Evolutionary conservation across 345 rosid species (phyloP).

Genomic region (Pistacia atlantica): DNA sequence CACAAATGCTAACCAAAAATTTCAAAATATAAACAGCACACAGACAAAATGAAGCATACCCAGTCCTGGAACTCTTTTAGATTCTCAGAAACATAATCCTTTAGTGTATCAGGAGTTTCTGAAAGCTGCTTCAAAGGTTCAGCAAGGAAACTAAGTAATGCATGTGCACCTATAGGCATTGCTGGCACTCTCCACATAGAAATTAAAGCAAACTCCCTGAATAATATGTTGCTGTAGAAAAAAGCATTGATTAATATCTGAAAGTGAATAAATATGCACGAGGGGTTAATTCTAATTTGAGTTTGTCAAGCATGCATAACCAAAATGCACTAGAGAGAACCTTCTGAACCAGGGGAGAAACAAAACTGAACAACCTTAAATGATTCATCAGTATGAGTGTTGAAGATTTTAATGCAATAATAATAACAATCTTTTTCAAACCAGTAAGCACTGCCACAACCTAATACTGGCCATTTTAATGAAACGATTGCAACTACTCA

Average conservation of each 20-base stretch:
- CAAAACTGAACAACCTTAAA: not conserved
- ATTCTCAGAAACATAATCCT: conserved; percentile 72
- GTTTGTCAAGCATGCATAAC: not conserved
- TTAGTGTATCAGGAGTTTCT: conserved; percentile 56
- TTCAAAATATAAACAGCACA: conserved; percentile 9
- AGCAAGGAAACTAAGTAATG: conserved; percentile 91
- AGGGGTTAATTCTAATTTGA: not conserved
- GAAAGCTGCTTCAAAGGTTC: conserved; percentile 97
- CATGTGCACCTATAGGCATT: conserved; percentile 95
- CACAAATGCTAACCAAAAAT: not conserved
- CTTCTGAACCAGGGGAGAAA: not conserved
- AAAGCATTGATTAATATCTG: conserved; percentile 8
- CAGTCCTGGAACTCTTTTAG: conserved; percentile 92
- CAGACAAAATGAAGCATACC: conserved; percentile 51
- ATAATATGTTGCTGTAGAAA: conserved; percentile 74
- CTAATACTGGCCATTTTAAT: not conserved
- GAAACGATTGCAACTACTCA: not conserved
- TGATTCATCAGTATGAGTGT: not conserved
- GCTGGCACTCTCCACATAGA: conserved; percentile 98
- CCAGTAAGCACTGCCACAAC: not conserved
- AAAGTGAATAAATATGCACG: not conserved
- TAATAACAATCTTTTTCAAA: not conserved
- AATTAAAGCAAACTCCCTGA: conserved; percentile 93
- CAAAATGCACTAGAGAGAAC: not conserved
- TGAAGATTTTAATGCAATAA: conserved; percentile 2